Evolutionary conservation across 306 rosid genomes (phyloP).

Genomic region (Arachis stenosperma): DNA sequence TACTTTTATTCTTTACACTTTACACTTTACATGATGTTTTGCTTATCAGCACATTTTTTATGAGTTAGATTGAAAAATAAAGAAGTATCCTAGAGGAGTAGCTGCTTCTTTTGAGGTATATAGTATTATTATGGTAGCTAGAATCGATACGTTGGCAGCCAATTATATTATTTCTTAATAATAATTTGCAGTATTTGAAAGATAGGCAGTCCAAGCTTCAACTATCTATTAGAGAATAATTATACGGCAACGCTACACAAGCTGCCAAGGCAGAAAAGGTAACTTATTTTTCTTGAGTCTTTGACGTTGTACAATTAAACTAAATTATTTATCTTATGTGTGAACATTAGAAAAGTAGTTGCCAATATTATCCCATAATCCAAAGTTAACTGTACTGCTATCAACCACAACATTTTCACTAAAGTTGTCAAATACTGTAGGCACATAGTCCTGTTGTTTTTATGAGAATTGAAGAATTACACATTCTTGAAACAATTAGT

Average conservation of each 20-base stretch:
- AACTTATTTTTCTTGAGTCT: no score
- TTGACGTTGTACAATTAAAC: no score
- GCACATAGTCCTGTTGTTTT: no score
- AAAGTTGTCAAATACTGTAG: no score
- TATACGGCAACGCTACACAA: slow-evolving; percentile 63
- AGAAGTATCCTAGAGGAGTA: slow-evolving; percentile 85
- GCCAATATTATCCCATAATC: no score
- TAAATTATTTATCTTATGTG: no score
- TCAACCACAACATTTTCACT: no score
- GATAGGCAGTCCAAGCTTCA: slow-evolving; percentile 82
- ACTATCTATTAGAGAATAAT: slow-evolving; percentile 60
- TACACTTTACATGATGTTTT: not conserved
- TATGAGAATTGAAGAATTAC: no score
- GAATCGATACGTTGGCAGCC: not conserved
- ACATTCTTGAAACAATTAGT: no score
- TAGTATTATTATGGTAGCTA: not conserved
- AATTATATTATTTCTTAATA: not conserved
- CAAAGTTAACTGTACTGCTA: no score
- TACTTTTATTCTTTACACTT: not conserved
- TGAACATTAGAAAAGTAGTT: no score
- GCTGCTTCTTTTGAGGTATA: slow-evolving; percentile 73
- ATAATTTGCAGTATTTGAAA: slow-evolving; percentile 54
- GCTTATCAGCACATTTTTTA: slow-evolving; percentile 55
- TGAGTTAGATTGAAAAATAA: slow-evolving; percentile 58
- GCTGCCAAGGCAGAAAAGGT: slow-evolving; percentile 12